Evolutionary conservation across 345 rosid genomes (phyloP).

Genomic region (Hibiscus mutabilis): DNA sequence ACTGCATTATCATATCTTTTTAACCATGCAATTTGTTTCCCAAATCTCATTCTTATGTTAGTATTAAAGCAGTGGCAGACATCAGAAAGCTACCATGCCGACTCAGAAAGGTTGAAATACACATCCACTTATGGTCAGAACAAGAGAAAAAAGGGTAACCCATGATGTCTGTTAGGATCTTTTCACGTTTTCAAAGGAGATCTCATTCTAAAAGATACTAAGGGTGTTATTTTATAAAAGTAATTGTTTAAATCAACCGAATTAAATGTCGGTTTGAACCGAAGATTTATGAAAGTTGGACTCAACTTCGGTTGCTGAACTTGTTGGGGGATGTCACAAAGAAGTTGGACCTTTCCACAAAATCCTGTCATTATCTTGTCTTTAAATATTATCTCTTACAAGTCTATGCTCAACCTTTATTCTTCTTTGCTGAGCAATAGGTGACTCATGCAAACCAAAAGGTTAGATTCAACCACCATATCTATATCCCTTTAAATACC

Average conservation of each 20-base stretch:
- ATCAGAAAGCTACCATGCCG: conserved; percentile 46
- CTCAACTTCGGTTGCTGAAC: no score
- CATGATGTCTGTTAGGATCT: conserved; percentile 7
- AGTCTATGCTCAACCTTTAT: conserved; percentile 11
- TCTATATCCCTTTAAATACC: conserved; percentile 11
- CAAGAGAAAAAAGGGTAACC: neutral
- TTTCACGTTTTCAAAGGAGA: conserved; percentile 1
- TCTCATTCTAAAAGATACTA: neutral
- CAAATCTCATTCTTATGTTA: conserved; percentile 4
- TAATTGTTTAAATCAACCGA: no score
- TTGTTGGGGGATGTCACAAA: no score
- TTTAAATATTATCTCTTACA: neutral
- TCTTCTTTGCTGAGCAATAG: conserved; percentile 15
- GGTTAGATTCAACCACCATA: conserved; percentile 16
- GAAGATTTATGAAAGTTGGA: no score
- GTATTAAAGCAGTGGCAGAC: conserved; percentile 17
- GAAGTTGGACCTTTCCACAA: neutral
- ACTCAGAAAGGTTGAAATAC: conserved; percentile 36
- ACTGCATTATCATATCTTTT: neutral
- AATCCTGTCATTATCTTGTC: neutral
- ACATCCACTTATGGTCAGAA: conserved; percentile 11
- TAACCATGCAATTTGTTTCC: neutral
- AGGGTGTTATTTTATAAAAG: no score
- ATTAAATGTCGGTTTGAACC: no score
- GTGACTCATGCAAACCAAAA: conserved; percentile 29